Base-by-base conservation (phyloP, 352 stramenopile species). In the Phytophthora agathidicida region DNA sequence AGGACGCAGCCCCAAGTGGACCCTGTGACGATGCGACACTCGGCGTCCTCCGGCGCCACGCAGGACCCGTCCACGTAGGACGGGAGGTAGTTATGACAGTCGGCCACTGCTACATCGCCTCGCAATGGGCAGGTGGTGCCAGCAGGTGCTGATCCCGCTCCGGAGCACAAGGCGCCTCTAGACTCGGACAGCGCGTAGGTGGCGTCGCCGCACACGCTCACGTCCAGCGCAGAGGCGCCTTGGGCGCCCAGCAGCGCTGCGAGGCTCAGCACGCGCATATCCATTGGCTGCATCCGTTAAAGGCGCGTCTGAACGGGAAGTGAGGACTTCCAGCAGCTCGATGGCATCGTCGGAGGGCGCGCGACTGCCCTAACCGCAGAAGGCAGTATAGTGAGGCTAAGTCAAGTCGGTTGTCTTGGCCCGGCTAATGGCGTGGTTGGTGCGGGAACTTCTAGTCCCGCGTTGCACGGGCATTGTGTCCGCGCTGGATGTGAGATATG, bases 121-220 rank as follows among this genome's bases (percentile, higher is more conserved):
- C 72, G 73, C 32, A 68, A 51, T 13, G 80, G 77, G 43, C 80
- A 90, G 5, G 68, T 65, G 8, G 43, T 73, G 20, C 77, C 80
- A 7, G 45, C 48, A 1, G 80, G 77, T 1, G 30, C 44, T 27
- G 43, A 17, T 14, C 57, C 65, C 5, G 45, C 48, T 4, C 51
- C 41, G 1, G 63, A 65, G 33, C 60, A 75, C 8, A 64, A n/a
- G 5, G 32, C 33, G n/a, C 65, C 72, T 44, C 47, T 38, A 9
- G 41, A 30, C 20, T 61, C 50, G 6, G 41, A 46, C 6, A 81
- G 31, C 17, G 49, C 41, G 36, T 83, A 83, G 23, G 73, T 83
- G 27, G 73, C 73, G 35, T 83, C 73, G 14, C 70, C 57, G 43
- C 73, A 80, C 14, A 83, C 60, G 30, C 66, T 80, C 33, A 83